Evolutionary conservation across 2,329 filamentous ascomycete species (phyloP), one percentile per base, ranked within the genome.

Genomic region (Sodiomyces alkalinus): DNA sequence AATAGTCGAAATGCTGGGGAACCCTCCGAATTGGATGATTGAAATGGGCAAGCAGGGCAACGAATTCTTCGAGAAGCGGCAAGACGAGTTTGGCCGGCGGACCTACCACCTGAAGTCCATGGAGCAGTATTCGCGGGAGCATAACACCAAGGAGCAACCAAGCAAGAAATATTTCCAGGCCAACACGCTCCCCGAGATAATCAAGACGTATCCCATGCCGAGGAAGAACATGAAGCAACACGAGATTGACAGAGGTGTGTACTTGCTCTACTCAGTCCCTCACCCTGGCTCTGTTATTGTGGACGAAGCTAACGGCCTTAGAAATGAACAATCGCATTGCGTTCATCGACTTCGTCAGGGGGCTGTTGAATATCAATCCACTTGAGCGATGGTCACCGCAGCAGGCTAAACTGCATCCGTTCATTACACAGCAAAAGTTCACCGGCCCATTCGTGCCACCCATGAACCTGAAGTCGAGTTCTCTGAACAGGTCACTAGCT

Each of bases 121-220:
- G 81, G 90, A 98, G 48, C 85, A 94, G 51, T 98, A 96, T 52
- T 87, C 90, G 11, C 68, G 87, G 32, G 90, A 98, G 49, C 90
- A 93, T 49, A 80, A 80, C 33, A 90, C 85, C 19, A 98, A 98
- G 52, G 90, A 98, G 53, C 90, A 96, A 52, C 90, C 90, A 14
- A 98, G 90, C 70, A 98, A 98, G 64, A 96, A 96, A 56, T 98
- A 98, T 53, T 98, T 98, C 58, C 81, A 87, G 43, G 85, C 86
- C 19, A 94, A 74, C 22, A 92, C 85, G 2, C 59, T 98, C 29
- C 87, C 87, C 4, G 90, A 98, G 40, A 98, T 98, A 39, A 96
- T 98, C 58, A 83, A 92, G 49, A 85, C 81, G 31, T 98, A 98
- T 48, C 80, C 90, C 5, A 94, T 98, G 87, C 90, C 90, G 26